Evolutionary conservation across 139 green algal genomes (phyloP), one percentile per base, ranked within the genome.

Genomic region (Chlamydomonas incerta): DNA sequence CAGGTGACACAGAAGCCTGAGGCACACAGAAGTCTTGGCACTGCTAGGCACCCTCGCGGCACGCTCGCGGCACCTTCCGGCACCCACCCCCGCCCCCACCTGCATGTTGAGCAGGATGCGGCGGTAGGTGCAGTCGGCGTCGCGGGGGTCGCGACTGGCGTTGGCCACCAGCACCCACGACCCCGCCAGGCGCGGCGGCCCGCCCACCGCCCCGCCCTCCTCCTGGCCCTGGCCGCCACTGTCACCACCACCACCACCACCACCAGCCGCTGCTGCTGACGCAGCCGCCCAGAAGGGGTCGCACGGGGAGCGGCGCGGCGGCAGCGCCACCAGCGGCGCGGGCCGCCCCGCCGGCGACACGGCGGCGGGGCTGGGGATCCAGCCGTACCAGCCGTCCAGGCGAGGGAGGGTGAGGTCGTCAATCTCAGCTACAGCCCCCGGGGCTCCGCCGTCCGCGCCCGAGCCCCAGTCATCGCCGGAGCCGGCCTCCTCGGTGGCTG

Each of bases 351-450:
- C 8, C 5, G 77, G 41, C 15, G 23, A n/a, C 6, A 23, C 66
- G 50, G 66, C 34, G 1, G 66, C 67, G 50, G 66, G 67, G 65
- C 65, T 76, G 26, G 80, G 80, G 50, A 85, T 52, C 80, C 80
- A 85, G n/a, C 33, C 80, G 50, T 85, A 85, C 66, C 50, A 76
- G 26, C 66, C 80, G 57, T 85, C 80, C 47, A 85, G 47, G 17
- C 80, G 80, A 21, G 33, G 31, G 5, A 72, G 11, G 13, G 35
- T 60, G 14, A 37, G 6, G 66, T 26, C 2, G 58, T 60, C 75
- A 72, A 24, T 14, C 75, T 62, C 29, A 5, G 26, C 50, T 60
- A 37, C 35, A 26, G 50, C 75, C n/a, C n/a, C n/a, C n/a, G n/a
- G n/a, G n/a, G n/a, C n/a, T n/a, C n/a, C n/a, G n/a, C n/a, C n/a